Evolutionary conservation across 306 rosid species (phyloP).

Genomic region (Fagus sylvatica): DNA sequence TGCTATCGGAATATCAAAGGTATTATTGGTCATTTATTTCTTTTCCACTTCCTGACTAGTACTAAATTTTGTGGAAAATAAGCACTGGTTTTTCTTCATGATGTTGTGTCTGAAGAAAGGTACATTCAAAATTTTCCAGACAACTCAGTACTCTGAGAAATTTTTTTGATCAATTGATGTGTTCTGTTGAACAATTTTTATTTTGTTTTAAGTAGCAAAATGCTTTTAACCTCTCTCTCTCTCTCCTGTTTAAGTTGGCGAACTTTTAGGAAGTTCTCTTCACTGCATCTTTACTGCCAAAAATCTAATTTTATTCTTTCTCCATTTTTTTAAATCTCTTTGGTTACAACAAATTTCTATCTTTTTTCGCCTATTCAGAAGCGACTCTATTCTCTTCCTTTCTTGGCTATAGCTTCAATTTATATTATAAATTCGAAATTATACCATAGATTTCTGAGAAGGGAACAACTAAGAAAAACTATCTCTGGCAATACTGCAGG

Average conservation of each 20-base stretch:
- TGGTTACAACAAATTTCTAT: not conserved
- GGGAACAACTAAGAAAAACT: constrained; percentile 23
- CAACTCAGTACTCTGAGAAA: not conserved
- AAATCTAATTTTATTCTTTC: not conserved
- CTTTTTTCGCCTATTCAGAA: not conserved
- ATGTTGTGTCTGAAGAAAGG: not conserved
- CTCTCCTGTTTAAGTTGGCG: not conserved
- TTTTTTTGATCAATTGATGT: not conserved
- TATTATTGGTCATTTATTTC: constrained; percentile 22
- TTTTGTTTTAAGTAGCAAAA: not conserved
- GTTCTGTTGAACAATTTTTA: not conserved
- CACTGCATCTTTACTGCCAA: not conserved
- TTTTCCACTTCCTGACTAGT: not conserved
- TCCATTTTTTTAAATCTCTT: not conserved
- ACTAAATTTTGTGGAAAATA: not conserved
- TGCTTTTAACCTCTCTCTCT: not conserved
- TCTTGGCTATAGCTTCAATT: not conserved
- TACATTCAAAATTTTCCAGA: not conserved
- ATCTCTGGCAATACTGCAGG: constrained; percentile 56
- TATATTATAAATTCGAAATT: constrained; percentile 20
- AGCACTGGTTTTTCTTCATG: not conserved
- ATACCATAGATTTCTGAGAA: constrained; percentile 17
- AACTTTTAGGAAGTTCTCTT: not conserved
- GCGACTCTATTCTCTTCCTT: not conserved
- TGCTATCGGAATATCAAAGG: constrained; percentile 75